Base-by-base conservation (phyloP, 2,329 filamentous ascomycete genomes). In the Microdochium nivale region DNA sequence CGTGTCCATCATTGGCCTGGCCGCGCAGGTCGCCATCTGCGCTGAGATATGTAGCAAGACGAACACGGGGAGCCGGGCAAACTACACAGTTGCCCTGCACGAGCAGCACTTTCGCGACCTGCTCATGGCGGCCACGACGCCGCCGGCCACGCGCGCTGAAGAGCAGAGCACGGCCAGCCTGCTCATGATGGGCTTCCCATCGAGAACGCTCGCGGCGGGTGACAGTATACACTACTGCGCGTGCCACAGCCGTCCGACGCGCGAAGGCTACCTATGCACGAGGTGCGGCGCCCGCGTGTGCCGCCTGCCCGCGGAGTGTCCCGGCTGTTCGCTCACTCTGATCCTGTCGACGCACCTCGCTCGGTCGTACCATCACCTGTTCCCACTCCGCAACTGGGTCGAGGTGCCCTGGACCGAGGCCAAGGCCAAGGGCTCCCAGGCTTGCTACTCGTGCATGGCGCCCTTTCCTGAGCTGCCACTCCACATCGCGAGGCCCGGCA, bases 141-240 rank as follows among this genome's bases (percentile, higher is more conserved):
- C 94, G 1, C 94, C 92, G 0, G 86, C 90, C 19, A 88, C 90
- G 13, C 82, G 88, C 51, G 81, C 84, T 2, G 69, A 71, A 40
- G 78, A 80, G 56, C 76, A 80, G 60, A 77, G 74, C 54, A 76
- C 76, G 9, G 77, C 81, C 1, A 83, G 80, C 51, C 74, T 99
- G 40, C 80, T 99, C 25, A 95, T 95, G 88, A 99, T 99, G 92
- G 94, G 94, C 3, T 99, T 99, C 63, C 94, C 94, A 0, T 95
- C 89, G 5, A 81, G 91, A 35, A 87, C 87, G 2, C 81, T 94
- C 14, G 88, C 89, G 50, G 77, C 83, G 2, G 75, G 75, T 24
- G 74, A 77, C 47, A 79, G 84, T 4, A 72, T 79, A 50, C 90
- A 86, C 53, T 82, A 94, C 55, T 99, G 94, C 67, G 90, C 91